Evolutionary conservation across 2,329 filamentous ascomycete genomes (phyloP).

Genomic region (Trichophyton rubrum): DNA sequence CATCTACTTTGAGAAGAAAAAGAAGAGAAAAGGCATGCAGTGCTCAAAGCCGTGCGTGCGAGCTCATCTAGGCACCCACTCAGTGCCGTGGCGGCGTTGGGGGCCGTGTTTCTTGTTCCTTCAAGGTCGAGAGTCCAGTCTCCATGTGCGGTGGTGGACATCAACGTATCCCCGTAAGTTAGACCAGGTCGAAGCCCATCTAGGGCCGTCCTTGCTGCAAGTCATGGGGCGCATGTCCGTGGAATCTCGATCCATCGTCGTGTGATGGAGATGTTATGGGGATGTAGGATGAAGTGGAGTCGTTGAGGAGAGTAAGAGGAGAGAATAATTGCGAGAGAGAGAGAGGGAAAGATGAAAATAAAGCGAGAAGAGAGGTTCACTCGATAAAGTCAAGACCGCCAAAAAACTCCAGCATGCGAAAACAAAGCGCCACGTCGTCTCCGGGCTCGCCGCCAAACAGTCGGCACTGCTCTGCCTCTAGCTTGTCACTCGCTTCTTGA

Average conservation of each 20-base stretch:
- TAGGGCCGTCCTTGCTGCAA: slow-evolving; percentile 1
- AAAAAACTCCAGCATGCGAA: slow-evolving; percentile 40
- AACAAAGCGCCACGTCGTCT: slow-evolving; percentile 34
- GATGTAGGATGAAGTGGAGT: not conserved
- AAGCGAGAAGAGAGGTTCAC: not conserved
- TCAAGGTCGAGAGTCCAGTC: not conserved
- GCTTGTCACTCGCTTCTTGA: slow-evolving; percentile 10
- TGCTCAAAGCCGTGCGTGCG: not conserved
- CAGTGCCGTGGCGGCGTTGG: not conserved
- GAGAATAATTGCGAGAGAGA: not conserved
- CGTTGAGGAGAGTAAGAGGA: not conserved
- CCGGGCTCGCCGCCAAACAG: slow-evolving; percentile 35
- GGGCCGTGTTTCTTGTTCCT: not conserved
- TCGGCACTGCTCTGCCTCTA: slow-evolving; percentile 33
- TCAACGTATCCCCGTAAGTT: not conserved
- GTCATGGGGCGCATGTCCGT: not conserved
- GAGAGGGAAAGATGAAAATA: not conserved
- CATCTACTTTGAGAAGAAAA: too few relatives aligned
- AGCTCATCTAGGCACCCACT: not conserved
- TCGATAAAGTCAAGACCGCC: slow-evolving; percentile 37
- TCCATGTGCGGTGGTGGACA: not conserved
- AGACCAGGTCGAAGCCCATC: not conserved
- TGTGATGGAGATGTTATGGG: not conserved
- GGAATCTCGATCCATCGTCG: not conserved
- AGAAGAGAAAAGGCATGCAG: not conserved